These are phyloP conservation scores for Fusarium circinatum DNA, from an alignment of 2,329 filamentous ascomycete genomes.

Conservation along the genomic window DNA sequence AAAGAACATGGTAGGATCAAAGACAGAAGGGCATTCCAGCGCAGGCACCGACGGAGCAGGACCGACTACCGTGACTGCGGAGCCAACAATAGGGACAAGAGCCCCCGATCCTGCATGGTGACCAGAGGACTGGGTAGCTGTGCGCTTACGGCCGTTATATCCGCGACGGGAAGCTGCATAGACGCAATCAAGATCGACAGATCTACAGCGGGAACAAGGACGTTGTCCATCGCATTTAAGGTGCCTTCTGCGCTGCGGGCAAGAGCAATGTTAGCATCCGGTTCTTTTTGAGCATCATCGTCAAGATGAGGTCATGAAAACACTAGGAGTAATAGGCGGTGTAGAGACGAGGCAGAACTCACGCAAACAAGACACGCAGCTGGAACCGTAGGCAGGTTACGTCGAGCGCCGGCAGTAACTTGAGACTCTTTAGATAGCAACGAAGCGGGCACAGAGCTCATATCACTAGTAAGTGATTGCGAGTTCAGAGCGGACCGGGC, in stretches of 20 bases:
- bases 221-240: constrained; percentile 3
- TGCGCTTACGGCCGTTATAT: background rate
- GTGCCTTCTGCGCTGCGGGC: background rate
- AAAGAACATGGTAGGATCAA: background rate
- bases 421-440: background rate
- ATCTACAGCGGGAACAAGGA: background rate
- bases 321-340: background rate
- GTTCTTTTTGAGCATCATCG: background rate
- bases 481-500: background rate
- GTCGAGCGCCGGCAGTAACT: background rate
- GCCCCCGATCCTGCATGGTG: accelerated
- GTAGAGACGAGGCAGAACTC: background rate
- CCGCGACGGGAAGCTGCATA: background rate
- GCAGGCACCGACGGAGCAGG: background rate
- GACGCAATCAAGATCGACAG: background rate
- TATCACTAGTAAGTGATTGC: accelerated
- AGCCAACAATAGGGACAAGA: accelerated
- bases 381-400: background rate
- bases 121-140: accelerated
- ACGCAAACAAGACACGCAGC: constrained; percentile 3
- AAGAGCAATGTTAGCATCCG: background rate
- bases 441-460: background rate
- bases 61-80: too few relatives aligned
- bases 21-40: background rate
- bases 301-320: background rate